Evolutionary conservation across 139 green algal species (phyloP).

Genomic region (Chlamydomonas sphaeroides): DNA sequence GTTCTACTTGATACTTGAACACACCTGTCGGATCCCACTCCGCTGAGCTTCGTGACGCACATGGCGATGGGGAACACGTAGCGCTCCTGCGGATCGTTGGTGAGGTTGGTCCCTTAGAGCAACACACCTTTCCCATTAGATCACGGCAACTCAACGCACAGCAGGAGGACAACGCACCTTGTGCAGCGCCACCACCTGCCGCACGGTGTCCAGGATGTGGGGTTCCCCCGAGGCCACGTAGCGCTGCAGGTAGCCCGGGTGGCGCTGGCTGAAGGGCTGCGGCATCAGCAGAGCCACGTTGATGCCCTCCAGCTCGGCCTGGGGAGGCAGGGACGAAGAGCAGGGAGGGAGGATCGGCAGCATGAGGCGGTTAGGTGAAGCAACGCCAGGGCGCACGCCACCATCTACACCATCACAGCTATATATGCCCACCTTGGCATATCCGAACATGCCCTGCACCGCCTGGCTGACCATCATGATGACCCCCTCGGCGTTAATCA

Average conservation of each 20-base stretch:
- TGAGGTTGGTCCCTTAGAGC: neutral
- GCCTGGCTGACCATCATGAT: conserved; percentile 47
- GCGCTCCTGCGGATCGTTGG: neutral
- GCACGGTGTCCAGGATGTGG: neutral
- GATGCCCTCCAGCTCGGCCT: no score
- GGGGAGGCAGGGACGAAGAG: no score
- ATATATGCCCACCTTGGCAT: conserved; percentile 41
- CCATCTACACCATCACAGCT: conserved; percentile 41
- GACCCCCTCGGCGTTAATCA: conserved; percentile 36
- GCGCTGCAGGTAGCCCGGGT: conserved; percentile 43
- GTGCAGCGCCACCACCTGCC: neutral
- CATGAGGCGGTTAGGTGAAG: conserved; percentile 11
- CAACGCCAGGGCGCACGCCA: conserved; percentile 44
- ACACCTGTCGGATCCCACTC: conserved; percentile 20
- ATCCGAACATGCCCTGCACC: conserved; percentile 40
- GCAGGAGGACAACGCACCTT: neutral
- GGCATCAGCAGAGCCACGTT: no score
- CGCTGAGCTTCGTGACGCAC: conserved; percentile 41
- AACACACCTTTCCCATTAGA: neutral
- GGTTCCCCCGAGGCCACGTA: conserved; percentile 33
- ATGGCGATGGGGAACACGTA: conserved; percentile 33
- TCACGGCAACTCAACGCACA: no score
- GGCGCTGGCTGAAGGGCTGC: no score
- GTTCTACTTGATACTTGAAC: neutral
- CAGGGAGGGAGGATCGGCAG: no score